Evolutionary conservation across 2,329 filamentous ascomycete species (phyloP), one percentile per base, ranked within the genome.

Genomic region (Mollisia scopiformis): DNA sequence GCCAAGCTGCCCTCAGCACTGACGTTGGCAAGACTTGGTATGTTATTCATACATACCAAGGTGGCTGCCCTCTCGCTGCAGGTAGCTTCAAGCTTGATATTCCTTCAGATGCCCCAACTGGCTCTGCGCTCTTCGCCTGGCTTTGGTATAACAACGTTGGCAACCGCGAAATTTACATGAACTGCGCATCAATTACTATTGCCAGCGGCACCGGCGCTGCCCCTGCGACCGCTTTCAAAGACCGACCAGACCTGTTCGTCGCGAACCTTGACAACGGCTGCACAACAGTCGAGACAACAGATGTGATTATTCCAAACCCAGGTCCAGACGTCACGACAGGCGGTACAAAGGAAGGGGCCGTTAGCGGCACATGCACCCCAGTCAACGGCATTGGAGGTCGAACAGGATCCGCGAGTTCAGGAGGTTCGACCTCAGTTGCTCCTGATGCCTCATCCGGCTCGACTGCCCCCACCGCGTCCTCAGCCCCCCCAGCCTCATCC

Each of bases 91-190:
- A 66, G 21, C 71, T 74, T 58, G 68, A 63, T 6, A 57, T 73
- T 28, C 72, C 72, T 3, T 64, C 66, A 0, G 72, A 74, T 51
- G 66, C 65, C 16, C 62, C 62, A 14, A 54, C 62, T 21, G 70
- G 68, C 16, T 19, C 23, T 0, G 69, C 70, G 1, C 52, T 74
- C 8, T 70, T 74, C 21, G 67, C 67, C 1, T 74, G 86, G 87
- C 83, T 80, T 4, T 84, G 58, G 58, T 57, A 53, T 71, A 86
- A 86, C 71, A 77, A 79, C 58, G 68, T 83, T 27, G 85, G 85
- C 2, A 88, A 88, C 68, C 79, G 85, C 19, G 86, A 88, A 67
- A 86, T 87, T 78, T 89, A 89, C 76, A 87, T 87, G 84, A 86
- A 88, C 70, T 89, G 86, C 64, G 86, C 85, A 0, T 78, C 79